Base-by-base conservation (phyloP, 345 rosid species). In the Dipteronia dyeriana region DNA sequence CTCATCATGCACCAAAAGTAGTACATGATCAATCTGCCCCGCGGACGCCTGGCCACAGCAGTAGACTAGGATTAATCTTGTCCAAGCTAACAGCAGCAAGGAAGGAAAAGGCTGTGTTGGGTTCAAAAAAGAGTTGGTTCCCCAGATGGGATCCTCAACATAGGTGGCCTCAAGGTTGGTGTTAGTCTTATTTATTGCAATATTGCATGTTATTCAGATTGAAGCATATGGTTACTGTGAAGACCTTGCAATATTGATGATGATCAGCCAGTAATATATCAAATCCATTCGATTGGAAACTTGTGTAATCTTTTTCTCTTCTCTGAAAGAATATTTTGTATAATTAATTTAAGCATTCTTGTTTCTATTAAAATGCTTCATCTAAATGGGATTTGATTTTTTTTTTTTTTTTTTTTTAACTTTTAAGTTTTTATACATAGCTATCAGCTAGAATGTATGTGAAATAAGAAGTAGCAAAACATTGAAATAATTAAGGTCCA, bases 81-180 rank as follows among this genome's bases (percentile, higher is more conserved):
- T 70, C 69, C 6, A 87, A 64, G 74, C 53, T 82, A 16, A 45
- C 61, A 34, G 47, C 54, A 2, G 67, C 51, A 3, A 39, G 76
- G 71, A 82, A 75, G 73, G 80, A 76, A 63, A 76, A 79, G 65
- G 59, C 49, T 14, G 43, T n/a, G 7, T 45, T 81, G 38, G 87
- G 86, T 47, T 66, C 70, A 3, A 79, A 76, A 39, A 85, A 54
- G 71, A 84, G 82, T 68, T 83, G 90, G 91, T 76, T 84, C 39
- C 84, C 79, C 0, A 82, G 85, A 77, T 81, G 81, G 91, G 89
- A 90, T 80, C 86, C 83, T 74, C 78, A 54, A 41, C 77, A 87
- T 19, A 83, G 90, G 65, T 88, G 91, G 94, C 91, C 90, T 83
- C 85, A 87, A 68, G 90, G 94, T 26, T 90, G 90, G 94, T 84